Percentiles rank a stretch among this genome's conserved stretches.
These are phyloP conservation scores for Thalassiosira pacifica DNA, from an alignment of 352 stramenopile species.

Conservation along the genomic window DNA sequence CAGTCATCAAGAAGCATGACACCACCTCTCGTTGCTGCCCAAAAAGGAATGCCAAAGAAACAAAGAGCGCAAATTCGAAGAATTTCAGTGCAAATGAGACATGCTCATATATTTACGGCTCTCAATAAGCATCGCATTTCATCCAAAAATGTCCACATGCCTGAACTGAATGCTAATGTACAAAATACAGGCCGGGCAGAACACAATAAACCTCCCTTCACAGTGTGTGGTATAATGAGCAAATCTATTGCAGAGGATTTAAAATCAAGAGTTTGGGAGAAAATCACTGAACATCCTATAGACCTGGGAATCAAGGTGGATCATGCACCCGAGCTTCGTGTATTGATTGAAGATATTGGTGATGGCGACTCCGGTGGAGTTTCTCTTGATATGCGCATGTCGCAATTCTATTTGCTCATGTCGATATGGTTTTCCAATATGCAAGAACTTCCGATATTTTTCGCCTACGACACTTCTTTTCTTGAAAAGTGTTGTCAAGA, in stretches of 20 bases:
- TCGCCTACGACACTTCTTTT: constrained; percentile 69
- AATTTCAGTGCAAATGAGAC: constrained; percentile 38
- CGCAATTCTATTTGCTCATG: constrained; percentile 84
- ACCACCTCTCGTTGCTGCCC: neutral
- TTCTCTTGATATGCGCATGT: constrained; percentile 78
- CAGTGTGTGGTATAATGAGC: constrained; percentile 28
- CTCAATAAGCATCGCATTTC: constrained; percentile 47
- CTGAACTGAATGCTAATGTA: constrained; percentile 49
- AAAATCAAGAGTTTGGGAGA: constrained; percentile 70
- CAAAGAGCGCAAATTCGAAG: constrained; percentile 41
- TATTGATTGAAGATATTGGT: constrained; percentile 73
- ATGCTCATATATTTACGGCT: constrained; percentile 59
- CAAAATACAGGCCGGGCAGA: constrained; percentile 59
- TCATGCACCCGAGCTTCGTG: constrained; percentile 68
- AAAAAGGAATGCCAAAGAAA: neutral
- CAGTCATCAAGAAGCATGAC: neutral
- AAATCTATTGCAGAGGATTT: constrained; percentile 44
- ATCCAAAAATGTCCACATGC: constrained; percentile 42
- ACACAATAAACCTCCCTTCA: constrained; percentile 66
- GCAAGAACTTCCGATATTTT: constrained; percentile 84
- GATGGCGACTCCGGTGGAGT: constrained; percentile 40
- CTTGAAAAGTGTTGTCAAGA: constrained; percentile 65
- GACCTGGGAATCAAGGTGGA: constrained; percentile 75
- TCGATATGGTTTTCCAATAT: constrained; percentile 87
- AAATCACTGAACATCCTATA: constrained; percentile 72